Evolutionary conservation across 768 basidiomycete species (phyloP), one percentile per base, ranked within the genome.

Genomic region (Tubosaeta sp.): DNA sequence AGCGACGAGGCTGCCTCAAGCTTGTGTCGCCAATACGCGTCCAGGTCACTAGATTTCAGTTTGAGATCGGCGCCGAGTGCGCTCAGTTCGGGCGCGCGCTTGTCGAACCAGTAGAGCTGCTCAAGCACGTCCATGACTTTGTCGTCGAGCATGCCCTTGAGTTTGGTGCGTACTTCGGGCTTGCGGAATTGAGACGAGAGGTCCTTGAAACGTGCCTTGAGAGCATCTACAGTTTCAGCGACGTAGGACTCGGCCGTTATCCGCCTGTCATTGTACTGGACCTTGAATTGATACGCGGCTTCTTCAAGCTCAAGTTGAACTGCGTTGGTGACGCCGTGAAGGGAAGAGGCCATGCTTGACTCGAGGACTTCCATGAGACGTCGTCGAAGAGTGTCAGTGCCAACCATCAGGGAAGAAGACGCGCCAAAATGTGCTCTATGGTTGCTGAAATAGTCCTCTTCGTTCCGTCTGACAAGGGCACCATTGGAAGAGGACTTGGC

Each of bases 241-340:
- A 99, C 91, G 66, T 99, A 99, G 2, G 92, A 94, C 68, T 99
- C 96, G 11, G 96, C 86, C 1, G 90, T 87, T 53, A 97, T 90
- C 21, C 91, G 81, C 21, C 92, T 84, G 71, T 99, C 96, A 64
- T 99, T 99, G 73, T 91, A 92, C 67, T 94, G 88, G 2, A 99
- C 96, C 71, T 99, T 99, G 82, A 99, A 99, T 69, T 98, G 96
- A 68, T 99, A 99, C 12, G 86, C 86, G 3, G 96, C 86, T 62
- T 98, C 96, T 69, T 99, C 96, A 9, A 99, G 77, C 67, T 99
- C 96, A 34, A 97, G 82, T 61, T 96, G 93, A 10, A 98, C 96
- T 3, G 93, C 93, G 69, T 98, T 98, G 52, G 91, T 90, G 67
- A 99, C 98, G 2, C 90, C 86, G 61, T 97, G 94, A 4, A 99